These are phyloP conservation scores for Penicillium sp. DNA, from an alignment of 2,329 filamentous ascomycete species.

Conservation along the genomic window DNA sequence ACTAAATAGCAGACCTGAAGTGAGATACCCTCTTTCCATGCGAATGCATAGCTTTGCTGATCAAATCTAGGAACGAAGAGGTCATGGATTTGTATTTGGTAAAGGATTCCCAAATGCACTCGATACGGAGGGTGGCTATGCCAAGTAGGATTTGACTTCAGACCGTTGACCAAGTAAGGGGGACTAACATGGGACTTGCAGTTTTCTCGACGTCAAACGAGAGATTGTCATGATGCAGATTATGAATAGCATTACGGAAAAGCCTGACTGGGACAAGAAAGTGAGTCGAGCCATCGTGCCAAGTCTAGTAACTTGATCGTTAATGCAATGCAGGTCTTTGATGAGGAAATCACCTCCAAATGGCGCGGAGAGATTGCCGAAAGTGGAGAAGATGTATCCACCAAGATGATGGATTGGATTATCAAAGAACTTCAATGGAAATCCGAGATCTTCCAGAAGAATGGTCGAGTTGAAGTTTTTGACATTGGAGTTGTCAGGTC, in stretches of 20 bases:
- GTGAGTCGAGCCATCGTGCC: slow-evolving; percentile 21
- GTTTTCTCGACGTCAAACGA: background rate
- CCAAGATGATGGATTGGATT: slow-evolving; percentile 44
- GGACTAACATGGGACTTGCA: background rate
- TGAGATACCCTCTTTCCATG: background rate
- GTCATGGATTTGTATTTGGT: background rate
- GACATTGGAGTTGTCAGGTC: slow-evolving; percentile 58
- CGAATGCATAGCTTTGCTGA: background rate
- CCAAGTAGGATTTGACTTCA: background rate
- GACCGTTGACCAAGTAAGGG: background rate
- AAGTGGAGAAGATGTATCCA: slow-evolving; percentile 32
- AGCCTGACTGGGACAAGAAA: slow-evolving; percentile 48
- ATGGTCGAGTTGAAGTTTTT: slow-evolving; percentile 48
- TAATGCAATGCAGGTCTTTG: slow-evolving; percentile 25
- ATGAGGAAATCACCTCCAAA: slow-evolving; percentile 38
- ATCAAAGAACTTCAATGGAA: slow-evolving; percentile 57
- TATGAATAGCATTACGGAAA: slow-evolving; percentile 50
- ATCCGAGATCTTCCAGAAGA: slow-evolving; percentile 44
- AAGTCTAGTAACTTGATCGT: background rate
- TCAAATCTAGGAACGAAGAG: background rate
- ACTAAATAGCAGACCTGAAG: background rate
- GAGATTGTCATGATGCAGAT: slow-evolving; percentile 48
- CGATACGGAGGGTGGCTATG: background rate
- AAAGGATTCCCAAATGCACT: background rate
- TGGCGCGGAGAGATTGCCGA: slow-evolving; percentile 38